Evolutionary conservation across 2,329 filamentous ascomycete species (phyloP).

Genomic region (Leptographium lundbergii): DNA sequence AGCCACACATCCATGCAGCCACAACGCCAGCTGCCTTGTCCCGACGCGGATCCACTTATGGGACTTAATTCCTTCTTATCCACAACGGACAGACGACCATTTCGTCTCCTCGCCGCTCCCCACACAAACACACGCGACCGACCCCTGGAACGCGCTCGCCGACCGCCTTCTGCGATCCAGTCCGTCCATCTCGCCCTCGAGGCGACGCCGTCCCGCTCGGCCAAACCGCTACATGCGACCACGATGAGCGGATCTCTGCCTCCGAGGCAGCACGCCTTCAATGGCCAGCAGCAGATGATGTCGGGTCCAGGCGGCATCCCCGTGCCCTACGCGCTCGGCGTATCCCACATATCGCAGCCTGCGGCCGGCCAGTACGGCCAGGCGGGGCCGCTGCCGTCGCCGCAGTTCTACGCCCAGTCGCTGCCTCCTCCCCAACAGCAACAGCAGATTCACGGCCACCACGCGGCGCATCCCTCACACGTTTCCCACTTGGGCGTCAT

Average conservation of each 20-base stretch:
- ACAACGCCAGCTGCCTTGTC: background rate
- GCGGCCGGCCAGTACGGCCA: slow-evolving; percentile 4
- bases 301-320: slow-evolving; percentile 1
- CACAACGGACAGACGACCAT: background rate
- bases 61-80: background rate
- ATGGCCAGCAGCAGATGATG: slow-evolving; percentile 23
- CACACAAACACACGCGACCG: background rate
- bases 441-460: background rate
- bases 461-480: background rate
- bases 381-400: slow-evolving; percentile 7
- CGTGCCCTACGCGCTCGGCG: slow-evolving; percentile 8
- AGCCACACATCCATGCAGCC: background rate
- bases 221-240: slow-evolving; percentile 19
- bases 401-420: slow-evolving; percentile 7
- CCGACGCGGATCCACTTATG: background rate
- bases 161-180: background rate
- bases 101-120: background rate
- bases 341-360: slow-evolving; percentile 6
- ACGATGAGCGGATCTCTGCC: slow-evolving; percentile 26
- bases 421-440: background rate
- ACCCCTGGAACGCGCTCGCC: background rate
- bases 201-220: background rate
- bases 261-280: slow-evolving; percentile 24
- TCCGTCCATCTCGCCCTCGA: background rate
- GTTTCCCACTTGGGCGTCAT: background rate